Percentiles rank a stretch among this genome's conserved stretches.
phyloP scores from a whole-genome alignment of 176 grass and related monocot genomes.

The Themeda triandra region DNA sequence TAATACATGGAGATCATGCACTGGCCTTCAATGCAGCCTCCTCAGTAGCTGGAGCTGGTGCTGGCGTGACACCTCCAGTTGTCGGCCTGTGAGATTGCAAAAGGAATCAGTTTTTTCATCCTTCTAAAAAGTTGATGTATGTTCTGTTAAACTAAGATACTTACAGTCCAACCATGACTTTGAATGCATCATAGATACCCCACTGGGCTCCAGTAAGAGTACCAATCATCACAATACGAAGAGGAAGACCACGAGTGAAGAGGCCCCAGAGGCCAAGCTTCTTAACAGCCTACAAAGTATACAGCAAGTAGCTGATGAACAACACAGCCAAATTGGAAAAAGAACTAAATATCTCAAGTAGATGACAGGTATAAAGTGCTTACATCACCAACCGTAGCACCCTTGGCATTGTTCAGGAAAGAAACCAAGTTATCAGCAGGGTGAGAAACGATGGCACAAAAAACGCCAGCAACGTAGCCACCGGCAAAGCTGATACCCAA shows the following conservation, averaged over 20 bases:
- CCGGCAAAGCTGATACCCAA: slow-evolving; percentile 63
- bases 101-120: not conserved
- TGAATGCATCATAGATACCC: slow-evolving; percentile 76
- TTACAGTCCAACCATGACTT: slow-evolving; percentile 81
- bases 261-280: slow-evolving; percentile 58
- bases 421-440: slow-evolving; percentile 70
- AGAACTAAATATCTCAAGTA: not conserved
- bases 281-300: slow-evolving; percentile 48
- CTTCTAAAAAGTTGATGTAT: not conserved
- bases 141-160: not conserved
- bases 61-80: slow-evolving; percentile 52
- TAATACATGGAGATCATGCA: slow-evolving; percentile 16
- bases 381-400: slow-evolving; percentile 71
- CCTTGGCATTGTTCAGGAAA: slow-evolving; percentile 77
- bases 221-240: slow-evolving; percentile 87
- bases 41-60: slow-evolving; percentile 10
- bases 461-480: slow-evolving; percentile 63
- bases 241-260: slow-evolving; percentile 66
- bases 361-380: not conserved
- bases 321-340: not conserved
- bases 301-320: not conserved
- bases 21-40: slow-evolving; percentile 6
- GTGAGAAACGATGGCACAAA: slow-evolving; percentile 62
- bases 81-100: slow-evolving; percentile 47
- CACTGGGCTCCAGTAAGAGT: slow-evolving; percentile 69